Conservation (phyloP, 441 rosid species). For the Syzygium syzygioides region DNA sequence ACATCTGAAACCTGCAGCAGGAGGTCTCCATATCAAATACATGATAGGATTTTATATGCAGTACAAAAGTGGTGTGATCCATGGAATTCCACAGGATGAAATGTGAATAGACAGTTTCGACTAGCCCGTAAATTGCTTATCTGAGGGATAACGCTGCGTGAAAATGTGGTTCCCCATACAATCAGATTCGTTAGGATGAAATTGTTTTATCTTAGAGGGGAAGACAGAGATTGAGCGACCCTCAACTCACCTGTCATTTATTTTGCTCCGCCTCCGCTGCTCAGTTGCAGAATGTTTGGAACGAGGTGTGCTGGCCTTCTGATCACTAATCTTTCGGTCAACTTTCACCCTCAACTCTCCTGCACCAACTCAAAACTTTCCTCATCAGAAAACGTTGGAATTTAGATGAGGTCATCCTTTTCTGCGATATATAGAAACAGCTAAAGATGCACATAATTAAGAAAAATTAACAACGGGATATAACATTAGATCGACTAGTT, state of each 20-base stretch:
- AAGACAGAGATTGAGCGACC: not conserved
- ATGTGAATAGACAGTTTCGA: not conserved
- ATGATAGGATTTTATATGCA: not conserved
- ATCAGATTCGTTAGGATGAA: not conserved
- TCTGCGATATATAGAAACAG: not conserved
- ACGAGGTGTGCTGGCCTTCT: slow-evolving; percentile 74
- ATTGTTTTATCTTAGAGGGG: not conserved
- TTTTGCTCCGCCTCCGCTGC: slow-evolving; percentile 95
- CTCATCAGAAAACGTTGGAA: not conserved
- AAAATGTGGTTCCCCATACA: not conserved
- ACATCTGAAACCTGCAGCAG: slow-evolving; percentile 72
- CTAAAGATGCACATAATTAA: not conserved
- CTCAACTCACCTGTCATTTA: slow-evolving; percentile 70
- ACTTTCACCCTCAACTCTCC: slow-evolving; percentile 61
- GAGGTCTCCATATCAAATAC: not conserved
- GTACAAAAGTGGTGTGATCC: not conserved
- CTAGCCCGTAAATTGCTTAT: not conserved
- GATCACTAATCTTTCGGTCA: slow-evolving; percentile 61
- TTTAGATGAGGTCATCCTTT: not conserved
- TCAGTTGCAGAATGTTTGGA: slow-evolving; percentile 98
- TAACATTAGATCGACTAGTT: not conserved
- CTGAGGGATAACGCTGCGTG: not conserved
- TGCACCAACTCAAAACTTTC: slow-evolving; percentile 9
- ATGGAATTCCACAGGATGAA: not conserved
- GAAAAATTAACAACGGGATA: not conserved